phyloP scores from a whole-genome alignment of 2,329 filamentous ascomycete species.

The Raffaelea deltoideospora region DNA sequence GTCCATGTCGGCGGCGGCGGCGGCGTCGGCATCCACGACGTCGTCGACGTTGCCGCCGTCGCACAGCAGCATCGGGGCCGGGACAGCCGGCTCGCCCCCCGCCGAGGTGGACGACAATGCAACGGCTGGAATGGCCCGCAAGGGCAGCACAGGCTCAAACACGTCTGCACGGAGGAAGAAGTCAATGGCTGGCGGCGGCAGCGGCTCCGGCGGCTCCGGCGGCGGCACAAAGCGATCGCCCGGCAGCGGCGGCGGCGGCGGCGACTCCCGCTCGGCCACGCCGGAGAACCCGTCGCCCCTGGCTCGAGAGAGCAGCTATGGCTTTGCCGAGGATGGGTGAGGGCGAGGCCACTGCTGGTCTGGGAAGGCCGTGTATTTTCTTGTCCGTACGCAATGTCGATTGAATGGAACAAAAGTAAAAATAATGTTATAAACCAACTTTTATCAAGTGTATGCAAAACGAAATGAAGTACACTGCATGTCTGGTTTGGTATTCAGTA shows the following conservation, averaged over 20 bases:
- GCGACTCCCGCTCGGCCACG: constrained; percentile 31
- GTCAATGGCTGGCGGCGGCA: constrained; percentile 20
- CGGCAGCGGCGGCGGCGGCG: too few species aligned
- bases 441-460: too few species aligned
- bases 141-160: constrained; percentile 30
- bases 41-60: not conserved
- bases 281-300: constrained; percentile 40
- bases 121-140: constrained; percentile 20
- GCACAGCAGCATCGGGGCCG: too few species aligned
- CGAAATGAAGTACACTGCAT: too few species aligned
- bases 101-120: constrained; percentile 17
- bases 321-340: constrained; percentile 4
- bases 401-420: too few species aligned
- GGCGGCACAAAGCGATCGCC: constrained; percentile 26
- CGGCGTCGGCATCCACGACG: constrained; percentile 22
- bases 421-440: too few species aligned
- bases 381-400: too few species aligned
- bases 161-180: constrained; percentile 38
- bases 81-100: not conserved
- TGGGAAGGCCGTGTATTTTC: not conserved
- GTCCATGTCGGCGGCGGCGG: constrained; percentile 24
- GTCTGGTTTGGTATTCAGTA: too few species aligned
- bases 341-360: not conserved
- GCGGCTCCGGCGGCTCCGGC: constrained; percentile 14
- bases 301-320: constrained; percentile 33